A percentile compares a stretch with the other conserved stretches of the same genome.
These are phyloP conservation scores for Arabidopsis thaliana DNA, from an alignment of 345 rosid species.

Conservation along the genomic window DNA sequence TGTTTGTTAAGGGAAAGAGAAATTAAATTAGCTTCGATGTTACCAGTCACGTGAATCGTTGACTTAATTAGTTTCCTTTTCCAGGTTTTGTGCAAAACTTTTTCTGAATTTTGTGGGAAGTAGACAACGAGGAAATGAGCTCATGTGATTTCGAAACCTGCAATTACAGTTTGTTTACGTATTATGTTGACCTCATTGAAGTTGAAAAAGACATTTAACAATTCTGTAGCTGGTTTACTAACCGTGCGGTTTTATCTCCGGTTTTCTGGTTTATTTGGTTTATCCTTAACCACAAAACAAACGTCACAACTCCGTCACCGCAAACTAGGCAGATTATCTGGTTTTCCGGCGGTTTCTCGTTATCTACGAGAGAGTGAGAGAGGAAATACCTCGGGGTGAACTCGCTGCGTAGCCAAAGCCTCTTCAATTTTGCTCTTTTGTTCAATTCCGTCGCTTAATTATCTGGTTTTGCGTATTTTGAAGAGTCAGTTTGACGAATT, in stretches of 20 bases:
- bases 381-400: neutral
- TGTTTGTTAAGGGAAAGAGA: neutral
- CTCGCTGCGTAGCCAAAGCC: constrained; percentile 2
- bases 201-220: neutral
- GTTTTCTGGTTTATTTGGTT: constrained; percentile 6
- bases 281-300: constrained; percentile 16
- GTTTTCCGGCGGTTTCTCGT: constrained; percentile 1
- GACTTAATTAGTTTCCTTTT: constrained; percentile 26
- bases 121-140: constrained; percentile 3
- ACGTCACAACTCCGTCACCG: constrained; percentile 7
- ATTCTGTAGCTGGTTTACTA: constrained; percentile 22
- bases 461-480: constrained; percentile 2
- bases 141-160: constrained; percentile 7
- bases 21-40: constrained; percentile 12
- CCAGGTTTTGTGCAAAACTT: constrained; percentile 14
- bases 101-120: neutral
- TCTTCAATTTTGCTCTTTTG: neutral
- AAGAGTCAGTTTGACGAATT: neutral
- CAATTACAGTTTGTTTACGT: neutral
- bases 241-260: constrained; percentile 3
- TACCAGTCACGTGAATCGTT: constrained; percentile 39
- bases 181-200: neutral
- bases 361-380: neutral
- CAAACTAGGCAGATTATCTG: neutral
- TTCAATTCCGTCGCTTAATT: neutral